Evolutionary conservation across 163 green algal genomes (phyloP).

Genomic region (Trebouxia gelatinosa): DNA sequence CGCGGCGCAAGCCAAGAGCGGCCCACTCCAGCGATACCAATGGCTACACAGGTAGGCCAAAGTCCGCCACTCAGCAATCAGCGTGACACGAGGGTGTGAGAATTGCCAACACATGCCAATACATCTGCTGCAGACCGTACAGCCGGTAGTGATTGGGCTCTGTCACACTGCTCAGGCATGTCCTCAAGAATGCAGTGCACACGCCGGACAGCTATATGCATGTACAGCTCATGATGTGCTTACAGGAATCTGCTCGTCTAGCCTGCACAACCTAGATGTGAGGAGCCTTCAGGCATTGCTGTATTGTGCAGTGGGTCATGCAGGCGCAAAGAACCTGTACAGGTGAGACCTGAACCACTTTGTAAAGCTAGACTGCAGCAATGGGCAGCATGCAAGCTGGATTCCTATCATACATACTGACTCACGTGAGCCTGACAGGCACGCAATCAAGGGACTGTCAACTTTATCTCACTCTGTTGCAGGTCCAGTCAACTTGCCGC

Average conservation of each 20-base stretch:
- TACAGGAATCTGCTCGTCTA: no score
- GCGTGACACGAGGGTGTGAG: neutral
- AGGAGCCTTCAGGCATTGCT: no score
- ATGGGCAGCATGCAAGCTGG: neutral
- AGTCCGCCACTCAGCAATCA: neutral
- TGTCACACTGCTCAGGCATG: no score
- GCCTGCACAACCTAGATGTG: no score
- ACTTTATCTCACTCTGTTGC: neutral
- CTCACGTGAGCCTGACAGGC: neutral
- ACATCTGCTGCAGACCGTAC: no score
- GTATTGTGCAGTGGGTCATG: no score
- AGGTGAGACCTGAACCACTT: no score
- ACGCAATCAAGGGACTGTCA: neutral
- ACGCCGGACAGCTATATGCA: neutral
- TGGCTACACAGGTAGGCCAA: slow-evolving; percentile 1
- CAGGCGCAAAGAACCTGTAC: no score
- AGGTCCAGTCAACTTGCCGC: slow-evolving; percentile 41
- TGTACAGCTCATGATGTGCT: neutral
- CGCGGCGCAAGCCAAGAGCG: slow-evolving; percentile 17
- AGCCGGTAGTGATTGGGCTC: no score
- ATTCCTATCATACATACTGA: neutral
- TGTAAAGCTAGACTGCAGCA: no score
- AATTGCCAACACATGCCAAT: no score
- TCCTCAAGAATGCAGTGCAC: neutral
- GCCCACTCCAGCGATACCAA: neutral